Percentiles rank a stretch among this genome's conserved stretches.
These are phyloP conservation scores for Chaetomium globosum DNA, from an alignment of 2,329 filamentous ascomycete genomes.

Conservation along the genomic window DNA sequence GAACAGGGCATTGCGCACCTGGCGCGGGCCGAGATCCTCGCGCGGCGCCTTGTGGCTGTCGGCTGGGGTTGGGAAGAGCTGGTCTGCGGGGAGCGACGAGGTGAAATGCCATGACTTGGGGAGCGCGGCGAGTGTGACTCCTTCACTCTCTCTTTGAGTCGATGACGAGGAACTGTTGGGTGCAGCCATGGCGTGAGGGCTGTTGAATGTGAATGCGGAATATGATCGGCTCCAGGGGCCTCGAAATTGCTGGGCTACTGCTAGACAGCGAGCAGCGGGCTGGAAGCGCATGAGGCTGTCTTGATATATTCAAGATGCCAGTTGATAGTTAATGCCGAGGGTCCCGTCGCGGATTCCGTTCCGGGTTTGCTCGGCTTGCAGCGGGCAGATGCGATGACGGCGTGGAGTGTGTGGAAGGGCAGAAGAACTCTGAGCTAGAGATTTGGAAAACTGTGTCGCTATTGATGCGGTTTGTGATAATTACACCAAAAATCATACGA, in stretches of 20 bases:
- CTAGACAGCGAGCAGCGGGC: constrained; percentile 35
- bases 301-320: not conserved
- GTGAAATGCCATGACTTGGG: constrained; percentile 69
- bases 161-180: constrained; percentile 17
- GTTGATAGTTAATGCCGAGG: not conserved
- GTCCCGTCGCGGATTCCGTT: constrained; percentile 13
- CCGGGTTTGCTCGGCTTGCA: constrained; percentile 22
- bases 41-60: constrained; percentile 80
- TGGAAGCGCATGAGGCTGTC: constrained; percentile 34
- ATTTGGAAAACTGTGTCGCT: too few relatives aligned
- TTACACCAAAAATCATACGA: too few relatives aligned
- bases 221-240: constrained; percentile 23
- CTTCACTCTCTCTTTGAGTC: constrained; percentile 27
- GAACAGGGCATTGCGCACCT: constrained; percentile 83
- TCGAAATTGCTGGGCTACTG: constrained; percentile 34
- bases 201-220: constrained; percentile 16
- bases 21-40: constrained; percentile 73
- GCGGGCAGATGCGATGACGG: not conserved
- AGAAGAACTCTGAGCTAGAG: too few relatives aligned
- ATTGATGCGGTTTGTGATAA: too few relatives aligned
- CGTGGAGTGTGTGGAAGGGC: not conserved
- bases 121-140: constrained; percentile 55
- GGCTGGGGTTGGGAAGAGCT: constrained; percentile 75
- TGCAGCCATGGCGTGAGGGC: constrained; percentile 29
- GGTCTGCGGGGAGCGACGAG: constrained; percentile 72